phyloP scores from a whole-genome alignment of 768 basidiomycete genomes.

The Tylopilus vinaceipallidus region DNA sequence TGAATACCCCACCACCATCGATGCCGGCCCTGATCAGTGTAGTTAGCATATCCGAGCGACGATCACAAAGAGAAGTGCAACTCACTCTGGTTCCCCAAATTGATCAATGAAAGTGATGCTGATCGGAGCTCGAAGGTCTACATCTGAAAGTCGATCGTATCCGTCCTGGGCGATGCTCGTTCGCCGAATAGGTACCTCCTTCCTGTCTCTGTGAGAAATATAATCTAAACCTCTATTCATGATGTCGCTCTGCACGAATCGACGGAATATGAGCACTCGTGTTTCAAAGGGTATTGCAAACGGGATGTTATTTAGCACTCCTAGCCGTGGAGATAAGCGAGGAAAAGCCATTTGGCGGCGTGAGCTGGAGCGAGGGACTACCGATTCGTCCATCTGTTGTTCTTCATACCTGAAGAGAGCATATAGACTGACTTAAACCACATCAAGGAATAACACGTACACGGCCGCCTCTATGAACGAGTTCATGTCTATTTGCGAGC shows the following conservation, averaged over 20 bases:
- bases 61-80: slow-evolving; percentile 5
- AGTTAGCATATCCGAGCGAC: slow-evolving; percentile 1
- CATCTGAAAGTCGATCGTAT: slow-evolving; percentile 77
- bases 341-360: slow-evolving; percentile 71
- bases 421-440: not conserved
- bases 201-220: slow-evolving; percentile 18
- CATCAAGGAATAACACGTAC: slow-evolving; percentile 38
- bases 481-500: slow-evolving; percentile 52
- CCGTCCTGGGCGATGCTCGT: slow-evolving; percentile 85
- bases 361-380: slow-evolving; percentile 36
- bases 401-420: slow-evolving; percentile 57
- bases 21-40: slow-evolving; percentile 67
- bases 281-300: slow-evolving; percentile 92
- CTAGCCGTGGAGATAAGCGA: slow-evolving; percentile 67
- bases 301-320: slow-evolving; percentile 92
- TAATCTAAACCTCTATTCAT: slow-evolving; percentile 17
- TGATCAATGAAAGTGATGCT: slow-evolving; percentile 93
- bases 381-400: slow-evolving; percentile 41
- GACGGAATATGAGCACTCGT: slow-evolving; percentile 86
- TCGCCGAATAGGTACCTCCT: slow-evolving; percentile 46
- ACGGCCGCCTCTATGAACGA: slow-evolving; percentile 87
- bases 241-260: slow-evolving; percentile 73
- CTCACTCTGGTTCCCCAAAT: slow-evolving; percentile 82
- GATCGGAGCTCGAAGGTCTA: slow-evolving; percentile 77
- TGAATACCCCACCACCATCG: slow-evolving; percentile 96